phyloP scores from a whole-genome alignment of 1,284 basidiomycete species.

The Athelia psychrophila region DNA sequence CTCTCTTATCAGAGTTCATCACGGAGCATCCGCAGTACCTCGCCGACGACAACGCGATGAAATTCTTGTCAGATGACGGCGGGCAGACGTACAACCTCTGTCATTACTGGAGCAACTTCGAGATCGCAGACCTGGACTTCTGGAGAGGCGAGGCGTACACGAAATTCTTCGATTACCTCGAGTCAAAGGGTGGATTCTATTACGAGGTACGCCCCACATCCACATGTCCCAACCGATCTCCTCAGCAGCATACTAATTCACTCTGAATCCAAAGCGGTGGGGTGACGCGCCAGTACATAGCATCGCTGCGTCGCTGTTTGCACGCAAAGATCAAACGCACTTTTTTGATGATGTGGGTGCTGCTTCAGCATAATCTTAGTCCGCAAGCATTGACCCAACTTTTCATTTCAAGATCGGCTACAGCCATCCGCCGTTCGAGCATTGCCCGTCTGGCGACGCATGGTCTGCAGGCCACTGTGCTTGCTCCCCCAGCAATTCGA shows the following conservation, averaged over 20 bases:
- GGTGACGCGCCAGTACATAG: constrained; percentile 88
- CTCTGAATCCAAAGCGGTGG: constrained; percentile 53
- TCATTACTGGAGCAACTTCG: constrained; percentile 87
- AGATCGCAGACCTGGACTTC: constrained; percentile 82
- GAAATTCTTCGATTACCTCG: constrained; percentile 77
- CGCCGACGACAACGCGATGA: constrained; percentile 67
- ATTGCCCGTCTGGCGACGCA: constrained; percentile 54
- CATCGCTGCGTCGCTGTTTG: constrained; percentile 76
- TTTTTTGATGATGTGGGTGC: constrained; percentile 57
- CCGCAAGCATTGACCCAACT: no score
- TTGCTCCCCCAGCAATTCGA: constrained; percentile 44
- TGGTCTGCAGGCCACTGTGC: constrained; percentile 47
- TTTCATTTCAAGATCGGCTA: constrained; percentile 36
- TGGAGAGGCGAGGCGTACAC: constrained; percentile 77
- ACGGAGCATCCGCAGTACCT: constrained; percentile 64
- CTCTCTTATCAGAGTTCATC: constrained; percentile 73
- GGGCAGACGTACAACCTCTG: constrained; percentile 77
- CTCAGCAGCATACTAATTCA: not conserved
- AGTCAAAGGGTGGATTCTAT: constrained; percentile 79
- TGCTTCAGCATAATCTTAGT: no score
- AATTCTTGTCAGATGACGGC: constrained; percentile 70
- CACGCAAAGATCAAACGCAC: constrained; percentile 67
- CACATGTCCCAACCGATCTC: constrained; percentile 6
- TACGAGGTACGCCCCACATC: constrained; percentile 62
- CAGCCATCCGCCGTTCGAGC: constrained; percentile 55